Conservation (phyloP, 2,329 filamentous ascomycete genomes). For the Eutypa lata region DNA sequence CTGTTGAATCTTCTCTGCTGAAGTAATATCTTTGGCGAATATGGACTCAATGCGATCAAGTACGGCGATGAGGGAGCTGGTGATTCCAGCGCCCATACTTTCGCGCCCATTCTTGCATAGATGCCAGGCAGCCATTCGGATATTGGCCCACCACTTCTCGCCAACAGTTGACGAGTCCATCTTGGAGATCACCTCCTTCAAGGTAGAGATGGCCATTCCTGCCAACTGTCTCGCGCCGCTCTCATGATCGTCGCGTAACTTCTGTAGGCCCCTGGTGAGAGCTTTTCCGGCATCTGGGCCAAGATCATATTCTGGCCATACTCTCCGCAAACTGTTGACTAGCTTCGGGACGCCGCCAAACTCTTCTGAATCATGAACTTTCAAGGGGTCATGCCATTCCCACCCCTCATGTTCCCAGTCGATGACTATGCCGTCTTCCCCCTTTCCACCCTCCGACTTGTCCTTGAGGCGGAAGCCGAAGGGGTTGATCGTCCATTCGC, state of each 20-base stretch:
- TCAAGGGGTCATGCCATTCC: slow-evolving; percentile 53
- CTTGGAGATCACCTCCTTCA: slow-evolving; percentile 43
- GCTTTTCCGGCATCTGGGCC: slow-evolving; percentile 40
- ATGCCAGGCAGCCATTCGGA: slow-evolving; percentile 59
- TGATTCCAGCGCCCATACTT: slow-evolving; percentile 62
- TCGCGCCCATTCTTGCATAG: slow-evolving; percentile 64
- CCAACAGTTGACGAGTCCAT: slow-evolving; percentile 25
- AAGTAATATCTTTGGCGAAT: slow-evolving; percentile 18
- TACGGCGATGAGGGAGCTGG: slow-evolving; percentile 44
- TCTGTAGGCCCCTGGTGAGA: slow-evolving; percentile 44
- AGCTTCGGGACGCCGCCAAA: slow-evolving; percentile 56
- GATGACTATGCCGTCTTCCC: slow-evolving; percentile 46
- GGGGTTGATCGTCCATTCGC: slow-evolving; percentile 61
- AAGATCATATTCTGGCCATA: slow-evolving; percentile 56
- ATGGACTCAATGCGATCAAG: slow-evolving; percentile 37
- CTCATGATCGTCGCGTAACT: slow-evolving; percentile 52
- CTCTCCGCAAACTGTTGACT: slow-evolving; percentile 53
- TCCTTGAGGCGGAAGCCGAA: slow-evolving; percentile 55
- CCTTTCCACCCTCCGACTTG: slow-evolving; percentile 30
- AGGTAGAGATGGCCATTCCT: slow-evolving; percentile 44
- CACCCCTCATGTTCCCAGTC: slow-evolving; percentile 63
- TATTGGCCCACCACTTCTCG: slow-evolving; percentile 51
- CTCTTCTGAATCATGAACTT: slow-evolving; percentile 41
- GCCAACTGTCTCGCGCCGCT: slow-evolving; percentile 60
- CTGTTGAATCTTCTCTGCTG: slow-evolving; percentile 19